Conservation (phyloP, 805 yeast genomes). For the Pichia occidentalis region DNA sequence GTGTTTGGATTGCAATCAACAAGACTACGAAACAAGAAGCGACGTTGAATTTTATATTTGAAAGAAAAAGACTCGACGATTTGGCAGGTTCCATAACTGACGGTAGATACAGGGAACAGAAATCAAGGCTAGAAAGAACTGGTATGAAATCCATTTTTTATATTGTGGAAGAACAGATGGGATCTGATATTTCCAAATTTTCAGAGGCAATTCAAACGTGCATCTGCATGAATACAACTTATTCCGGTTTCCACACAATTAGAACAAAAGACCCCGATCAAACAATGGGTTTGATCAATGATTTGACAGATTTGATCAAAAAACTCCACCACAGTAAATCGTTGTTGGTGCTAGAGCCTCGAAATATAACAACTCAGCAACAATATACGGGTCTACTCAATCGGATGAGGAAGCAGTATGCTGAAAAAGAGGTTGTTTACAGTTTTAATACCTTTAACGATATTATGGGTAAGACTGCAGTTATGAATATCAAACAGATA, state of each 20-base stretch:
- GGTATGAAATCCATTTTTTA: conserved; percentile 66
- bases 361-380: conserved; percentile 40
- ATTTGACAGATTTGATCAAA: conserved; percentile 40
- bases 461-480: conserved; percentile 60
- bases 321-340: conserved; percentile 33
- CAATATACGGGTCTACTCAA: conserved; percentile 40
- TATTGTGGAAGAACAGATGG: conserved; percentile 67
- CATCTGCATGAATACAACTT: conserved; percentile 60
- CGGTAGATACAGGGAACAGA: conserved; percentile 86
- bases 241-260: conserved; percentile 59
- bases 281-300: conserved; percentile 54
- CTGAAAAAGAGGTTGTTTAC: conserved; percentile 36
- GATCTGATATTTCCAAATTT: conserved; percentile 40
- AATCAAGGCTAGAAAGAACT: conserved; percentile 62
- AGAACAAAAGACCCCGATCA: conserved; percentile 68
- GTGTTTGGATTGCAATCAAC: conserved; percentile 79
- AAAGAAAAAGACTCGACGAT: conserved; percentile 86
- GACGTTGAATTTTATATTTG: conserved; percentile 77
- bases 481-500: conserved; percentile 68
- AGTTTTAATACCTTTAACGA: conserved; percentile 53
- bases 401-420: conserved; percentile 31
- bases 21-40: conserved; percentile 51
- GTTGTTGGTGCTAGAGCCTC: conserved; percentile 47
- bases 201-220: conserved; percentile 70
- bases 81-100: conserved; percentile 75